Conservation (phyloP, 345 rosid species). For the Melaleuca alternifolia region DNA sequence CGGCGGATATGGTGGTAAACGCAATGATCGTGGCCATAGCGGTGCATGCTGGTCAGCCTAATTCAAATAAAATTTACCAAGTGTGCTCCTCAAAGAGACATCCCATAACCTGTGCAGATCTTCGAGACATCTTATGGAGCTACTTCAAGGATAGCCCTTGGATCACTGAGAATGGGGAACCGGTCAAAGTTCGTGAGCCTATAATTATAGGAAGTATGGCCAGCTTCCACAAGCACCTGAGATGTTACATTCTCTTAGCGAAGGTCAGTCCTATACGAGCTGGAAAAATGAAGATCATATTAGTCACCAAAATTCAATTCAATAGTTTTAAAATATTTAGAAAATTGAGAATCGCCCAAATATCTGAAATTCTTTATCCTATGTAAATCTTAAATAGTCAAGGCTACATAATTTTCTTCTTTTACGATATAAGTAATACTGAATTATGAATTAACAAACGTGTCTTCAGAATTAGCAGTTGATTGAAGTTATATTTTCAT, state of each 20-base stretch:
- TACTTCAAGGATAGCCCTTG: constrained; percentile 25
- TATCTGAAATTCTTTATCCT: neutral
- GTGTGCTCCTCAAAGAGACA: constrained; percentile 22
- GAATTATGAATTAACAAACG: neutral
- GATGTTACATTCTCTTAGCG: constrained; percentile 12
- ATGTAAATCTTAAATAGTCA: neutral
- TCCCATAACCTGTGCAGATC: neutral
- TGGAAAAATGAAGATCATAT: neutral
- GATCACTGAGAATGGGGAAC: constrained; percentile 20
- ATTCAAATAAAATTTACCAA: constrained; percentile 7
- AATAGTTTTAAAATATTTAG: neutral
- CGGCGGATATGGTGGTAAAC: constrained; percentile 30
- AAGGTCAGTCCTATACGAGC: constrained; percentile 7
- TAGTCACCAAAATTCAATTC: neutral
- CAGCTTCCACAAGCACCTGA: constrained; percentile 15
- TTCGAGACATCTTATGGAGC: constrained; percentile 1
- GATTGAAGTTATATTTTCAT: neutral
- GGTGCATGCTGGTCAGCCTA: neutral
- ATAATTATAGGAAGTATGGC: constrained; percentile 9
- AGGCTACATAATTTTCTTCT: neutral
- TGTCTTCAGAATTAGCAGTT: neutral
- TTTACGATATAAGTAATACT: neutral
- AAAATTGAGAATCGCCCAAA: neutral
- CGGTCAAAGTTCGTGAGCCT: constrained; percentile 10
- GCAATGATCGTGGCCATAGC: constrained; percentile 12